phyloP scores from a whole-genome alignment of 1,139 yeast genomes.

The Debaryomyces udenii region DNA sequence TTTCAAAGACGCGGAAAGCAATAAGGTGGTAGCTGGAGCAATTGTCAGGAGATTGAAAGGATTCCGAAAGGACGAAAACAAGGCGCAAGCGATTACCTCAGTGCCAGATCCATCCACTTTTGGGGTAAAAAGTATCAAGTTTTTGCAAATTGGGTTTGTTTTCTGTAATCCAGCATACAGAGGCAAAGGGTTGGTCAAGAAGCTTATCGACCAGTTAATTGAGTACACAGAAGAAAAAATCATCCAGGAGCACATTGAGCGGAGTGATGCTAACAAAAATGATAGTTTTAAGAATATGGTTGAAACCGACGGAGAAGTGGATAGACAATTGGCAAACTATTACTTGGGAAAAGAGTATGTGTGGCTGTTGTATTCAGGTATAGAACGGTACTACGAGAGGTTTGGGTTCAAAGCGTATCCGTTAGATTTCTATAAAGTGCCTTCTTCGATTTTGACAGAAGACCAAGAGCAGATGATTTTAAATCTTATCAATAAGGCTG shows the following conservation, averaged over 20 bases:
- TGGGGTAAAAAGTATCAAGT: slow-evolving; percentile 36
- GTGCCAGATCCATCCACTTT: slow-evolving; percentile 37
- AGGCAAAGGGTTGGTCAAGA: slow-evolving; percentile 34
- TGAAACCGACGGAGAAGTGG: slow-evolving; percentile 31
- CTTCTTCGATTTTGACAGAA: slow-evolving; percentile 25
- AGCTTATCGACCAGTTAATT: slow-evolving; percentile 33
- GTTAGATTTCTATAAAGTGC: slow-evolving; percentile 38
- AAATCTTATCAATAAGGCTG: slow-evolving; percentile 18
- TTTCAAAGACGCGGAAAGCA: slow-evolving; percentile 29
- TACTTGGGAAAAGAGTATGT: slow-evolving; percentile 41
- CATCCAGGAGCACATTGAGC: slow-evolving; percentile 26
- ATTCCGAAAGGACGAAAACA: slow-evolving; percentile 35
- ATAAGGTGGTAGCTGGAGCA: slow-evolving; percentile 31
- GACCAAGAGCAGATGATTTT: slow-evolving; percentile 26
- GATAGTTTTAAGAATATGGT: slow-evolving; percentile 41
- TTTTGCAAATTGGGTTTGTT: slow-evolving; percentile 33
- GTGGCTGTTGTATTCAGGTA: slow-evolving; percentile 44
- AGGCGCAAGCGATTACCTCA: slow-evolving; percentile 30
- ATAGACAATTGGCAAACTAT: slow-evolving; percentile 35
- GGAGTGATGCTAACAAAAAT: slow-evolving; percentile 24
- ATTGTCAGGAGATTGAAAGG: slow-evolving; percentile 32
- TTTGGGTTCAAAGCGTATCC: slow-evolving; percentile 47
- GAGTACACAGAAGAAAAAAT: slow-evolving; percentile 35
- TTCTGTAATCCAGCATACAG: slow-evolving; percentile 32
- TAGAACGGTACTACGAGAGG: slow-evolving; percentile 34